Base-by-base conservation (phyloP, 2,329 filamentous ascomycete genomes). In the Raffaelea ambrosiae region DNA sequence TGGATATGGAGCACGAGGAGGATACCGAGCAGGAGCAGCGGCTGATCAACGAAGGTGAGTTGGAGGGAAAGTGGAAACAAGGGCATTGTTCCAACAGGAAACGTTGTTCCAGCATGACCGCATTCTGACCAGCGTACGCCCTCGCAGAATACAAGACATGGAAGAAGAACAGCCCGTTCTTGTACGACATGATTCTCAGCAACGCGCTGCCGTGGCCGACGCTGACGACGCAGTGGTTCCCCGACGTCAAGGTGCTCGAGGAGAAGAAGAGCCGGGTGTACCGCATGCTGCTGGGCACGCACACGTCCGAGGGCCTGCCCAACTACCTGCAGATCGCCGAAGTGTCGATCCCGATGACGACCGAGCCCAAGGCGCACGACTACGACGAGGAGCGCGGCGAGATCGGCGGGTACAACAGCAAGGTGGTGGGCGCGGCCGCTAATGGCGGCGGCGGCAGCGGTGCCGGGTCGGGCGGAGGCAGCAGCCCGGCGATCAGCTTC, bases 81-180 rank as follows among this genome's bases (percentile, higher is more conserved):
- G 22, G 23, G 22, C n/a, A n/a, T n/a, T n/a, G n/a, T n/a, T n/a
- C n/a, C n/a, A n/a, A n/a, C n/a, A n/a, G n/a, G n/a, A n/a, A n/a
- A n/a, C n/a, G n/a, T n/a, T n/a, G n/a, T n/a, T n/a, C n/a, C n/a
- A n/a, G n/a, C n/a, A n/a, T n/a, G n/a, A n/a, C n/a, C n/a, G n/a
- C n/a, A n/a, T n/a, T n/a, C n/a, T n/a, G n/a, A n/a, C n/a, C n/a
- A n/a, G n/a, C n/a, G n/a, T 26, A 19, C 35, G 14, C 18, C 11
- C 5, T 20, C 26, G 7, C 26, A 89, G 93, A 98, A 66, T 98
- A 98, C 79, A 98, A 98, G 67, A 96, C 91, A 56, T 98, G 93
- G 93, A 98, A 98, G 77, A 98, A 98, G 75, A 98, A 98, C 69
- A 88, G 87, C 55, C 90, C 93, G 3, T 97, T 97, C 63, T 84